Base-by-base conservation (phyloP, 148 eudicot species). In the Fagopyrum esculentum region DNA sequence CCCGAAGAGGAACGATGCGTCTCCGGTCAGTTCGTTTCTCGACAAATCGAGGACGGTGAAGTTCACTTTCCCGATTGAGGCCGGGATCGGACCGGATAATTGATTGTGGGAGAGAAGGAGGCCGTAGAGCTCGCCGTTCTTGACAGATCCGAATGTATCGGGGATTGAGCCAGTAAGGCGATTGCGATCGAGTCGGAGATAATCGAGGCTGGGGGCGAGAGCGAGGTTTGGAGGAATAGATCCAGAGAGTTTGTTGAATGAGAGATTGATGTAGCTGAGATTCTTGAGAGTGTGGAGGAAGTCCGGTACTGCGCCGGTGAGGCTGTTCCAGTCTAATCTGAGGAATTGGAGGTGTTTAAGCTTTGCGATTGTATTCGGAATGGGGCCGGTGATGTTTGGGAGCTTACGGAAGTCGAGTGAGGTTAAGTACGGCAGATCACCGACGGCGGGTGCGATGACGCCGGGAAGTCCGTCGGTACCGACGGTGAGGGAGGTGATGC, bases 1-100 rank as follows among this genome's bases (percentile, higher is more conserved):
- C 35, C 82, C 85, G 56, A 86, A 86, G 44, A 86, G 71, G 76
- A 86, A 79, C 3, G 87, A 84, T 0, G 81, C 85, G 64, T 85
- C 87, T 3, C 90, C 86, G 0, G 82, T 77, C 9, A 82, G 54
- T 15, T 64, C 43, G 77, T 86, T 84, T 30, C 77, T 15, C 4
- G 59, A 13, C 3, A 82, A 55, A 30, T 76, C 70, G 9, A 84
- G 52, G 3, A 44, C 56, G 0, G 50, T 13, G 16, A 83, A 54
- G 46, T 74, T 78, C 8, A 47, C 0, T 16, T 78, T 17, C 78
- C 78, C 71, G 2, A 87, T 19, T 0, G 85, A 71, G 16, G 8
- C 66, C 0, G 90, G 86, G 17, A 87, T 75, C 1, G 77, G 13
- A 7, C 90, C 86, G 0, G 74, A 78, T 10, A 87, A 69, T 63